Conservation (phyloP, 306 rosid species). For the Pyrus bretschneideri region DNA sequence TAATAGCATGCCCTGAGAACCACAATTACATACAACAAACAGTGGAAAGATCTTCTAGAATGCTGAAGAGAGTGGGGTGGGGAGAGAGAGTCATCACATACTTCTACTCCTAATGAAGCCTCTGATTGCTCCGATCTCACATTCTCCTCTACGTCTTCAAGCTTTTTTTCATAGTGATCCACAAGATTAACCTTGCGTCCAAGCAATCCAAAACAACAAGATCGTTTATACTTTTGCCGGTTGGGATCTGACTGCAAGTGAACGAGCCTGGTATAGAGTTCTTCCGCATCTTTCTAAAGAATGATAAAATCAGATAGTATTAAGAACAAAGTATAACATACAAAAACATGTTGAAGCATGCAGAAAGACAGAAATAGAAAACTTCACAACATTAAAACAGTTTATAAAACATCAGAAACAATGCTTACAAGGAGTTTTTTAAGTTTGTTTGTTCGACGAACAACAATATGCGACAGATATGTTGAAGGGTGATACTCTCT, state of each 20-base stretch:
- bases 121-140: slow-evolving; percentile 64
- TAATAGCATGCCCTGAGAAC: slow-evolving; percentile 15
- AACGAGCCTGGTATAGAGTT: slow-evolving; percentile 34
- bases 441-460: slow-evolving; percentile 56
- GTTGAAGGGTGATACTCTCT: slow-evolving; percentile 63
- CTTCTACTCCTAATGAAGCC: slow-evolving; percentile 60
- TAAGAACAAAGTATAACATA: not conserved
- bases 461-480: slow-evolving; percentile 68
- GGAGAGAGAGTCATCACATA: slow-evolving; percentile 42
- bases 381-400: slow-evolving; percentile 9
- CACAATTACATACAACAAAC: not conserved
- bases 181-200: slow-evolving; percentile 40
- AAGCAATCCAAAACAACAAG: slow-evolving; percentile 48
- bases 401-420: slow-evolving; percentile 7
- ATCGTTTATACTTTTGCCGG: slow-evolving; percentile 20
- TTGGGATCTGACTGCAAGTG: slow-evolving; percentile 44
- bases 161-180: slow-evolving; percentile 59
- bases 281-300: slow-evolving; percentile 53
- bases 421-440: slow-evolving; percentile 58
- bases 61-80: not conserved
- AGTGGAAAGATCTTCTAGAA: not conserved
- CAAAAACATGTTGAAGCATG: not conserved
- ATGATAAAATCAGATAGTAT: slow-evolving; percentile 16
- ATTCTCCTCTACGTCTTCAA: slow-evolving; percentile 67
- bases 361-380: not conserved